Evolutionary conservation across 2,329 filamentous ascomycete genomes (phyloP), one percentile per base, ranked within the genome.

Genomic region (Dactylonectria macrodidyma): DNA sequence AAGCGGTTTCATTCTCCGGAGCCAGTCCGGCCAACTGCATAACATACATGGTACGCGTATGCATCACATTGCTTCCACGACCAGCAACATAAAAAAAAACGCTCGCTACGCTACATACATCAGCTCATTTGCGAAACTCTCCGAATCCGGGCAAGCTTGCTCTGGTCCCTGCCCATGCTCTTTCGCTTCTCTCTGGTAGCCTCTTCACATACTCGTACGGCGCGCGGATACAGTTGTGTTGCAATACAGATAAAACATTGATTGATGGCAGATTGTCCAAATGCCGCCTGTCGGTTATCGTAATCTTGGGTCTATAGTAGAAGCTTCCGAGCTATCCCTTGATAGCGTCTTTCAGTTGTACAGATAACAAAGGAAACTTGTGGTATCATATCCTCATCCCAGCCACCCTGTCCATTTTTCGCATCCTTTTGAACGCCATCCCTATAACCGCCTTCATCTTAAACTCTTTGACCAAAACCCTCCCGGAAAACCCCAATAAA

Each of bases 1-100:
- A 65, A 60, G 41, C n/a, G 57, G 57, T 56, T 51, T 59, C 50
- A 57, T 60, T 38, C 47, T 26, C 57, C 62, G 62, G 22, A 61
- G 30, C 50, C 44, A 36, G 33, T 16, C 41, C 44, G 44, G 50
- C 24, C 30, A 36, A 22, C 22, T 12, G 24, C n/a, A 26, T 22
- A 50, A 33, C 62, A 41, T 47, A 38, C 62, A 56, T 48, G 57
- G 33, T 36, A 38, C 62, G 55, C 55, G 57, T 52, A 26, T 48
- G 33, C 22, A 22, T 22, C 34, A 54, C 26, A 7, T 5, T 44
- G 8, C 33, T 11, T 36, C 33, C n/a, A 33, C n/a, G n/a, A 10
- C 22, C 5, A 22, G 9, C 51, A 30, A 14, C n/a, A 14, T 19
- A 14, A n/a, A 54, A 14, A n/a, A 54, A 34, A 30, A 12, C 51